These are phyloP conservation scores for Hamigera avellanea DNA, from an alignment of 495 filamentous ascomycete species.

Conservation along the genomic window DNA sequence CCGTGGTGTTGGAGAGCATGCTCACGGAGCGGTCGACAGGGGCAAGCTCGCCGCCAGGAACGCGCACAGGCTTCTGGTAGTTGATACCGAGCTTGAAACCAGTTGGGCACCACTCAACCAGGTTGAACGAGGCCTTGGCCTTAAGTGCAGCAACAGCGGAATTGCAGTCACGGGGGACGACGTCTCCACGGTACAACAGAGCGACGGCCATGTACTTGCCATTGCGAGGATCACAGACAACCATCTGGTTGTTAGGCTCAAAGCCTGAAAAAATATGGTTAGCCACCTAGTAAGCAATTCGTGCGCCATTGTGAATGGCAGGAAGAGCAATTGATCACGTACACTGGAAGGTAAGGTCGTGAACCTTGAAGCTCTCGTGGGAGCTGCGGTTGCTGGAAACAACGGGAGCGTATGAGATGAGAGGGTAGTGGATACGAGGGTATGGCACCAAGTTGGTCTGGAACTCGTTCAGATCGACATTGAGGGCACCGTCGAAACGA, in stretches of 20 bases:
- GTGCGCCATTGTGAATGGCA: not conserved
- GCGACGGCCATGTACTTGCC: constrained; percentile 94
- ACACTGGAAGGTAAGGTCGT: constrained; percentile 82
- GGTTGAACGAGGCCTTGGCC: constrained; percentile 78
- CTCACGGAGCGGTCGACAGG: constrained; percentile 77
- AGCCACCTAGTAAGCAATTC: constrained; percentile 4
- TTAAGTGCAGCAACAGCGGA: constrained; percentile 72
- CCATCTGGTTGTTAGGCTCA: constrained; percentile 95
- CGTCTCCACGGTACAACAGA: constrained; percentile 81
- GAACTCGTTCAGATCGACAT: constrained; percentile 90
- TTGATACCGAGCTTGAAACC: constrained; percentile 94
- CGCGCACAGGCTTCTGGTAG: constrained; percentile 73
- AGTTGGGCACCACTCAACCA: constrained; percentile 94
- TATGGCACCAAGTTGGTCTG: constrained; percentile 91
- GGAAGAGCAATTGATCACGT: constrained; percentile 11
- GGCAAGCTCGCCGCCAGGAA: constrained; percentile 69
- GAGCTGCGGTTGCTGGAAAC: constrained; percentile 70
- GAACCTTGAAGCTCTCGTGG: constrained; percentile 86
- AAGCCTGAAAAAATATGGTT: constrained; percentile 40
- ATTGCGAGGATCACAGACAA: constrained; percentile 82
- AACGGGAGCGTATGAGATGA: constrained; percentile 84
- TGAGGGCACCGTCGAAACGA: constrained; percentile 81
- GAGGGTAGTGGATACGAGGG: constrained; percentile 83
- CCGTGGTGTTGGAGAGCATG: constrained; percentile 88
- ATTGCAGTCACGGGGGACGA: constrained; percentile 74